Evolutionary conservation across 2,329 filamentous ascomycete species (phyloP).

Genomic region (Fusarium sp.): DNA sequence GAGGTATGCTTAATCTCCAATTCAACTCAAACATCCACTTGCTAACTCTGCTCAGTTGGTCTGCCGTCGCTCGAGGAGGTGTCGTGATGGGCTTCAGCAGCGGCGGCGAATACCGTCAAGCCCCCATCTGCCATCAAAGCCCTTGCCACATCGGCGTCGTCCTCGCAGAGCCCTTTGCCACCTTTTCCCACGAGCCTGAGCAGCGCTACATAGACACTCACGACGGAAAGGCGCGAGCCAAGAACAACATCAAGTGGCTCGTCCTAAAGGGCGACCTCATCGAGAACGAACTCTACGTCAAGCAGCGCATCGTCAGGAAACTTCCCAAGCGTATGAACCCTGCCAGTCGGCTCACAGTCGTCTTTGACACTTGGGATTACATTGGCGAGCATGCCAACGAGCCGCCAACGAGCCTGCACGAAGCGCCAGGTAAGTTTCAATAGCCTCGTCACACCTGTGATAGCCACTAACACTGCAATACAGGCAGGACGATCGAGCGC

Average conservation of each 20-base stretch:
- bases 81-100: slow-evolving; percentile 21
- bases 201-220: slow-evolving; percentile 11
- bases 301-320: not conserved
- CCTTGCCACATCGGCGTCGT: slow-evolving; percentile 7
- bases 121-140: not conserved
- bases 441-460: not conserved
- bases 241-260: slow-evolving; percentile 26
- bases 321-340: not conserved
- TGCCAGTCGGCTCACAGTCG: not conserved
- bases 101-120: not conserved
- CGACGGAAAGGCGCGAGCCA: not conserved
- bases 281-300: not conserved
- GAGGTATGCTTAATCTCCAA: not conserved
- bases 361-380: slow-evolving; percentile 6
- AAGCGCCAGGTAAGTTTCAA: not conserved
- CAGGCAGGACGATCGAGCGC: not conserved
- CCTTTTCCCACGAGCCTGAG: not conserved
- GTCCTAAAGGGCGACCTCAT: slow-evolving; percentile 22
- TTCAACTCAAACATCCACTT: not conserved
- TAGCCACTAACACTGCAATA: not conserved
- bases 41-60: slow-evolving; percentile 4
- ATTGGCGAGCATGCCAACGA: not conserved
- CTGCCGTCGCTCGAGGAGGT: slow-evolving; percentile 23
- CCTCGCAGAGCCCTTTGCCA: slow-evolving; percentile 1
- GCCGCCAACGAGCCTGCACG: not conserved